Evolutionary conservation across 2,329 filamentous ascomycete genomes (phyloP).

Genomic region (Epichloe gansuensis): DNA sequence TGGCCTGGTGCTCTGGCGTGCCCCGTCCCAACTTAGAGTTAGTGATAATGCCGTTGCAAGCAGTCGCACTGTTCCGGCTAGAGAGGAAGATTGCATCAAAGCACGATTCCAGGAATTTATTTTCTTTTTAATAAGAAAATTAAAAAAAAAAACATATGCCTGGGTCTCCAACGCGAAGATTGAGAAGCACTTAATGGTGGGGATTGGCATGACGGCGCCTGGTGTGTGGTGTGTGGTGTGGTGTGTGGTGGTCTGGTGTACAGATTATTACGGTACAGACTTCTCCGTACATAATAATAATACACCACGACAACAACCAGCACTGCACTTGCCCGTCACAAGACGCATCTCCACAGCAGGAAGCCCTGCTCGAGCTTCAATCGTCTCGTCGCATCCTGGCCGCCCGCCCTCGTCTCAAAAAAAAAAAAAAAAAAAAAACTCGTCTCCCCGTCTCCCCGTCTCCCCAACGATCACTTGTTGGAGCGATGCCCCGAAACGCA

Average conservation of each 20-base stretch:
- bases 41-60: neutral
- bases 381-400: neutral
- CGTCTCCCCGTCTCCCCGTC: neutral
- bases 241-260: no score
- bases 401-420: neutral
- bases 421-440: neutral
- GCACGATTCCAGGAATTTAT: neutral
- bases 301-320: no score
- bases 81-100: neutral
- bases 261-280: no score
- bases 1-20: no score
- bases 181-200: no score
- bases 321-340: no score
- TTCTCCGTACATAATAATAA: no score
- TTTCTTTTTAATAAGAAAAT: neutral
- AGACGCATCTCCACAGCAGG: no score
- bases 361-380: neutral
- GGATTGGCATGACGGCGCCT: no score
- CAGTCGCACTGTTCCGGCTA: slow-evolving; percentile 2
- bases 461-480: neutral
- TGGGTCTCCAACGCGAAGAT: no score
- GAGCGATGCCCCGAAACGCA: slow-evolving; percentile 27
- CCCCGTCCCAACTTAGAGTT: neutral
- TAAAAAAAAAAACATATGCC: no score
- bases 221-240: no score